phyloP scores from a whole-genome alignment of 345 rosid species.

The Zanthoxylum bungeanum region DNA sequence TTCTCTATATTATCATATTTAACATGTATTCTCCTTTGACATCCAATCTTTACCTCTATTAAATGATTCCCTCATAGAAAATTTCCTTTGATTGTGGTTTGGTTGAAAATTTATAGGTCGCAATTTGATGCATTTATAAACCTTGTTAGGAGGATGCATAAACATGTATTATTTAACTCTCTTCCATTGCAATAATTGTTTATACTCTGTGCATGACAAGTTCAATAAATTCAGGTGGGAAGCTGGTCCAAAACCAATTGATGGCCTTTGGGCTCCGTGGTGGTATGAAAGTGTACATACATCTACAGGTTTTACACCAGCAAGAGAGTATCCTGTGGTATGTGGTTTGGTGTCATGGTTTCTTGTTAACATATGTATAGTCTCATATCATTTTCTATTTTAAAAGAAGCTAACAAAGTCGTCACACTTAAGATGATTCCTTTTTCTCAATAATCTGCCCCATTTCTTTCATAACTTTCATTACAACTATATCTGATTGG shows the following conservation, averaged over 20 bases:
- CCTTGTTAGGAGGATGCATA: neutral
- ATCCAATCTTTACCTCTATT: neutral
- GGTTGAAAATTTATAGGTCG: neutral
- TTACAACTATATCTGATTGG: neutral
- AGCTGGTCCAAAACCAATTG: conserved; percentile 81
- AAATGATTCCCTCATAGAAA: neutral
- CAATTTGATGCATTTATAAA: neutral
- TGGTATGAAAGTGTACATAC: conserved; percentile 70
- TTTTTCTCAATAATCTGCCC: neutral
- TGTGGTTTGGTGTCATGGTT: conserved; percentile 17
- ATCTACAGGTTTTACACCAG: conserved; percentile 54
- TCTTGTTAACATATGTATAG: neutral
- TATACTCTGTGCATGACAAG: conserved; percentile 6
- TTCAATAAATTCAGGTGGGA: conserved; percentile 63
- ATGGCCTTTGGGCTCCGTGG: conserved; percentile 90
- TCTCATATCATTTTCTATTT: conserved; percentile 10
- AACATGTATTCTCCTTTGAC: neutral
- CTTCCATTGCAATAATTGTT: neutral
- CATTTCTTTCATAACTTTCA: neutral
- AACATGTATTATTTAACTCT: neutral
- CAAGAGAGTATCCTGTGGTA: conserved; percentile 61
- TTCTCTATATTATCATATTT: neutral
- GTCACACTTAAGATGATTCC: neutral
- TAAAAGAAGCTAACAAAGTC: neutral
- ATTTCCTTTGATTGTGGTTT: neutral